These are phyloP conservation scores for Castanea crenata DNA, from an alignment of 306 rosid species.

Conservation along the genomic window DNA sequence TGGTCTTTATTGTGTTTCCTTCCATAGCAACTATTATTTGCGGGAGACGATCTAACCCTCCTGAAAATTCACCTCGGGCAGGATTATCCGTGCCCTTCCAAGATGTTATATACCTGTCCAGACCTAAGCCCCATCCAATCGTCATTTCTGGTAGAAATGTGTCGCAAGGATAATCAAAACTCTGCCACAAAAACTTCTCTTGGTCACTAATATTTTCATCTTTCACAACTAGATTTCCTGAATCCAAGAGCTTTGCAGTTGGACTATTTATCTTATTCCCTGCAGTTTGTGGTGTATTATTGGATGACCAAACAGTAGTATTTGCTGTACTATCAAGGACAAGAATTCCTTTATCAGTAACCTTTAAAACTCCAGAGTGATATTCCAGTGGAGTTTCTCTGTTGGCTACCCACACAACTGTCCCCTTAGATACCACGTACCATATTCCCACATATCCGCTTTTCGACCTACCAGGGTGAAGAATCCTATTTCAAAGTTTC, in stretches of 20 bases:
- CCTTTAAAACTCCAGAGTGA: background rate
- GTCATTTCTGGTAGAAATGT: constrained; percentile 25
- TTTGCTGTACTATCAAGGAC: too few relatives aligned
- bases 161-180: constrained; percentile 35
- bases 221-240: constrained; percentile 36
- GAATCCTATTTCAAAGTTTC: constrained; percentile 22
- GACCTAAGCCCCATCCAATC: too few relatives aligned
- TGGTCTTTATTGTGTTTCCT: background rate
- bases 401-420: constrained; percentile 30
- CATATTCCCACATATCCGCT: constrained; percentile 24
- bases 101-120: too few relatives aligned
- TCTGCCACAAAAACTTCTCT: constrained; percentile 29
- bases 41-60: too few relatives aligned
- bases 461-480: background rate
- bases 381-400: background rate
- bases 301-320: too few relatives aligned
- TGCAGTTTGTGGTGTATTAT: background rate
- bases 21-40: too few relatives aligned
- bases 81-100: too few relatives aligned
- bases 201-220: background rate
- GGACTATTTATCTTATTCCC: constrained; percentile 2
- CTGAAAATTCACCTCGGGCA: too few relatives aligned
- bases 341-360: background rate
- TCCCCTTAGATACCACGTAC: background rate
- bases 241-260: constrained; percentile 29